phyloP scores from a whole-genome alignment of 2,329 filamentous ascomycete species.

The Metarhizium humberi region DNA sequence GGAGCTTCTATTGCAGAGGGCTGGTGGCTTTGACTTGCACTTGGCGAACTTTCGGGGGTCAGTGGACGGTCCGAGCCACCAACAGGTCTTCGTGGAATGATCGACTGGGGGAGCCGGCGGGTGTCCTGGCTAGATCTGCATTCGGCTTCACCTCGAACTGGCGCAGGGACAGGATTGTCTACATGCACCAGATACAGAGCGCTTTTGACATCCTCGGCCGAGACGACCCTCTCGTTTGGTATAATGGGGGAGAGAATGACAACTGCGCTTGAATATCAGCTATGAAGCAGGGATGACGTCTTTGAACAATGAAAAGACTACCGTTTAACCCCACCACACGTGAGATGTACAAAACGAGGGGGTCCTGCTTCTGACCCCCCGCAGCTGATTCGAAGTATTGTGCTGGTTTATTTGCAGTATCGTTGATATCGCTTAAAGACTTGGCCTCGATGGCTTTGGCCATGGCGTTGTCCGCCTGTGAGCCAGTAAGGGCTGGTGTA shows the following conservation, averaged over 20 bases:
- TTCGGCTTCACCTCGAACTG: conserved; percentile 19
- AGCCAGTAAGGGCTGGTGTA: not conserved
- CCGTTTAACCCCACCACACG: conserved; percentile 85
- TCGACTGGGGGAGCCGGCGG: conserved; percentile 10
- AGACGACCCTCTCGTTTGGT: conserved; percentile 81
- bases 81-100: conserved; percentile 41
- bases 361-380: conserved; percentile 32
- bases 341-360: conserved; percentile 80
- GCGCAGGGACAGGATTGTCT: conserved; percentile 29
- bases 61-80: conserved; percentile 23
- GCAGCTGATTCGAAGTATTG: conserved; percentile 69
- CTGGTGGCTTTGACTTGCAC: conserved; percentile 3
- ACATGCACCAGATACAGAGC: conserved; percentile 80
- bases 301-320: conserved; percentile 26
- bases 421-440: conserved; percentile 71
- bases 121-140: conserved; percentile 34
- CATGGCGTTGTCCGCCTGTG: not conserved
- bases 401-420: conserved; percentile 77
- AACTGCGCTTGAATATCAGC: conserved; percentile 43
- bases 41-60: conserved; percentile 15
- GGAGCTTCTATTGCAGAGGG: not conserved
- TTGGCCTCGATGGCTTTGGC: conserved; percentile 56
- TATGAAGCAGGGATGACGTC: not conserved
- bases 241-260: conserved; percentile 88
- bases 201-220: conserved; percentile 73